Percentiles rank a stretch among this genome's conserved stretches.
Evolutionary conservation across 768 basidiomycete species (phyloP).

Genomic region (Mycena indigotica): DNA sequence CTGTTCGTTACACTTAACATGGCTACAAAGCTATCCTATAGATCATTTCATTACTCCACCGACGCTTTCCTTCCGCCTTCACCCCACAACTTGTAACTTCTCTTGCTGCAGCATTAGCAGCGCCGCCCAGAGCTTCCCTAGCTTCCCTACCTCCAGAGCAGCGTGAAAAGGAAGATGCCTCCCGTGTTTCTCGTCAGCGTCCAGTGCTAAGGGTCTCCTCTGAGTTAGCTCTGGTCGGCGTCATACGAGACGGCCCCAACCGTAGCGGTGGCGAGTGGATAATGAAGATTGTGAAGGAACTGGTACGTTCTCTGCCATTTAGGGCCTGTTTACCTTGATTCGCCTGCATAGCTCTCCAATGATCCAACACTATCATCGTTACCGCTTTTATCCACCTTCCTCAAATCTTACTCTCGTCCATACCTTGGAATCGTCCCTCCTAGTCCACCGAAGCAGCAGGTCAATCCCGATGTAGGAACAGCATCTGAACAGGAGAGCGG

Average conservation of each 20-base stretch:
- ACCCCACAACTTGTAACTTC: constrained; percentile 68
- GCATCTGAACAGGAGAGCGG: constrained; percentile 44
- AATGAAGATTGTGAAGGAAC: constrained; percentile 82
- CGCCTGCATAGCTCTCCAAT: constrained; percentile 68
- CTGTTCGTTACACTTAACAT: constrained; percentile 6
- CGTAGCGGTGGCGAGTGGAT: constrained; percentile 85
- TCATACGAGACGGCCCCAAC: constrained; percentile 71
- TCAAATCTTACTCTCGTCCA: constrained; percentile 88
- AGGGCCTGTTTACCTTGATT: no score
- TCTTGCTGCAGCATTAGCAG: constrained; percentile 57
- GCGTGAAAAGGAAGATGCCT: constrained; percentile 88
- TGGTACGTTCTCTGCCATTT: constrained; percentile 58
- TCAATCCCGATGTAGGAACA: constrained; percentile 56
- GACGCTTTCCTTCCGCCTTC: constrained; percentile 81
- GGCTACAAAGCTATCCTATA: constrained; percentile 35
- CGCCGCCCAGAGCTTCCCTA: constrained; percentile 60
- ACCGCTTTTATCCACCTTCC: constrained; percentile 87
- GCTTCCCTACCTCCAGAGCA: constrained; percentile 70
- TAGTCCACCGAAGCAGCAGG: constrained; percentile 57
- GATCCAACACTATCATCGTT: constrained; percentile 86
- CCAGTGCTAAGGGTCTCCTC: constrained; percentile 85
- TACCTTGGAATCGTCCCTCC: constrained; percentile 79
- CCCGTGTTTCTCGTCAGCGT: constrained; percentile 78
- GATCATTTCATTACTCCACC: constrained; percentile 88
- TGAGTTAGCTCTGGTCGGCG: constrained; percentile 85